Evolutionary conservation across 495 filamentous ascomycete species (phyloP), one percentile per base, ranked within the genome.

Genomic region (Talaromyces borbonicus): DNA sequence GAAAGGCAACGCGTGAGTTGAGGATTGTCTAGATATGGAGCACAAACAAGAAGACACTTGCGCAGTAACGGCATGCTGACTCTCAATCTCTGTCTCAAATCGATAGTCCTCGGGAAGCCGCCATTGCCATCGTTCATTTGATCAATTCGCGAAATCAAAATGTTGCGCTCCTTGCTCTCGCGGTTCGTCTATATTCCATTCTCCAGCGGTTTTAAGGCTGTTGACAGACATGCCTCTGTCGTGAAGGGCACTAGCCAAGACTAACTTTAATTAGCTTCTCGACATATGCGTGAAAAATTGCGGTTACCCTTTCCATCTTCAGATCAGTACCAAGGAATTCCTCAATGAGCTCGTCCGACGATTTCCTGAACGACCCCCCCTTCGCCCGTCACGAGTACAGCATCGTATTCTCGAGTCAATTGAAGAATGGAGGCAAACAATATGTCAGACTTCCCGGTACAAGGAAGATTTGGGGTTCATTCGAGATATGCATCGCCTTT

Each of bases 271-370:
- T 43, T 60, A 83, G 77, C 80, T 98, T 43, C 83, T 98, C 57
- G 92, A 98, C 59, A 97, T 97, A 39, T 97, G 90, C 63, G 92
- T 96, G 61, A 98, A 98, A 69, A 98, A 98, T 65, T 98, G 92
- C 79, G 92, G 92, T 55, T 98, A 98, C 66, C 88, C 93, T 14
- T 98, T 98, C 65, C 92, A 98, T 50, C 81, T 98, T 30, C 92
- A 98, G 67, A 96, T 98, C 62, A 87, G 84, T 61, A 97, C 92
- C 47, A 98, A 98, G 62, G 92, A 98, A 55, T 97, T 98, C 56
- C 78, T 98, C 47, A 98, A 97, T 71, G 92, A 98, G 74, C 82
- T 98, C 51, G 92, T 98, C 22, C 83, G 92, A 48, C 77, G 90
- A 43, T 98, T 98, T 59, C 92, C 92, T 47, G 92, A 98, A 65